These are phyloP conservation scores for Thecamonas trahens DNA, from an alignment of 78 protist genomes.

Conservation along the genomic window DNA sequence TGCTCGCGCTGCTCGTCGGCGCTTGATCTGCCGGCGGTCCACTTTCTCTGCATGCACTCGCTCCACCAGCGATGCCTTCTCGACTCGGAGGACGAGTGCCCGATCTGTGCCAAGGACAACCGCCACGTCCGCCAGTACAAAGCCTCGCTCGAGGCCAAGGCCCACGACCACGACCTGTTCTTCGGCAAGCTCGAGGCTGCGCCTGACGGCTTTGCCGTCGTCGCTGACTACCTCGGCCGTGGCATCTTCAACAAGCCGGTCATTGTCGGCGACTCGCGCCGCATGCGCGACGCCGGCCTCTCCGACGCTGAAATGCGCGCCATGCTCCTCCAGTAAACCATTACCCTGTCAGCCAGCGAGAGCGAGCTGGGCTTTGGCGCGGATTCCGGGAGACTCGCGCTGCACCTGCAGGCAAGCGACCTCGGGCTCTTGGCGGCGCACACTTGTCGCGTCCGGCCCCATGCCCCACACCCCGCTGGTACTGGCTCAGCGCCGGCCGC, in stretches of 20 bases:
- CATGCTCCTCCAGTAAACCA: too few species aligned
- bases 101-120: constrained; percentile 46
- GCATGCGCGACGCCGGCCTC: too few species aligned
- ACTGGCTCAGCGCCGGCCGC: too few species aligned
- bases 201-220: constrained; percentile 78
- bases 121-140: constrained; percentile 60
- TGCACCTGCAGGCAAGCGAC: too few species aligned
- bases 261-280: not conserved
- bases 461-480: too few species aligned
- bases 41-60: constrained; percentile 82
- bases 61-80: constrained; percentile 74
- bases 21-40: constrained; percentile 85
- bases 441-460: too few species aligned
- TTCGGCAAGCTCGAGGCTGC: constrained; percentile 44
- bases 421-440: too few species aligned
- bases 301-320: too few species aligned
- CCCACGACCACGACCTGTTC: constrained; percentile 76
- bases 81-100: constrained; percentile 47
- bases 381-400: too few species aligned
- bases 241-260: constrained; percentile 31
- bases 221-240: constrained; percentile 85
- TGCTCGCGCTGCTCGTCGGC: constrained; percentile 64
- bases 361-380: too few species aligned
- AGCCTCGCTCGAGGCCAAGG: constrained; percentile 38
- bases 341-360: too few species aligned